A percentile compares a stretch with the other conserved stretches of the same genome.
These are phyloP conservation scores for Spathaspora sp. DNA, from an alignment of 1,139 yeast genomes.

Conservation along the genomic window DNA sequence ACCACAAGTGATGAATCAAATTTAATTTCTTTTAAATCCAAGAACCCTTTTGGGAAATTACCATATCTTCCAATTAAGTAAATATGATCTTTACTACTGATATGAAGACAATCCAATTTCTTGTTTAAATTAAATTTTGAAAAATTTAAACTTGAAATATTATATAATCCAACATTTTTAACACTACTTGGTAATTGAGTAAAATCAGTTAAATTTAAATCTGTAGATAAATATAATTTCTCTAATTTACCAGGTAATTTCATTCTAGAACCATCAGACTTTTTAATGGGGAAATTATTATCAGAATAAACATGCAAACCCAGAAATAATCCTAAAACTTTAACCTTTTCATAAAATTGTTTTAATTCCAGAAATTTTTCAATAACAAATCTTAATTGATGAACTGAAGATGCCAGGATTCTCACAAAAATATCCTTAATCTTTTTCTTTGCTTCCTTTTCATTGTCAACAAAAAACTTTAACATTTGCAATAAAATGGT, in stretches of 20 bases:
- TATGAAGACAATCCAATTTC: conserved; percentile 10
- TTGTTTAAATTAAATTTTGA: conserved; percentile 13
- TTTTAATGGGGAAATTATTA: background rate
- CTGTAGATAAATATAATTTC: conserved; percentile 11
- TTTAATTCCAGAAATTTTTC: conserved; percentile 7
- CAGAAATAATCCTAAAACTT: conserved; percentile 13
- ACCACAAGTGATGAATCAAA: conserved; percentile 11
- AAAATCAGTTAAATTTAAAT: conserved; percentile 12
- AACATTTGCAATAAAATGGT: conserved; percentile 14
- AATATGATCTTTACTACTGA: conserved; percentile 10
- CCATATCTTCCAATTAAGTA: conserved; percentile 7
- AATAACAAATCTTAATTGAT: conserved; percentile 11
- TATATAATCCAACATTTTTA: conserved; percentile 11
- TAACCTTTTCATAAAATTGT: conserved; percentile 11
- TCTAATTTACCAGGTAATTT: conserved; percentile 12
- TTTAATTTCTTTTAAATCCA: conserved; percentile 10
- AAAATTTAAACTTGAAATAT: conserved; percentile 9
- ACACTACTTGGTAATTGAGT: conserved; percentile 11
- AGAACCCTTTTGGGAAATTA: conserved; percentile 12
- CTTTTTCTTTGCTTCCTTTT: background rate
- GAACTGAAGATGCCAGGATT: conserved; percentile 13
- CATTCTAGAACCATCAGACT: conserved; percentile 8
- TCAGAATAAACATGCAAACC: conserved; percentile 12
- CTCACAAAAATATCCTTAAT: conserved; percentile 10
- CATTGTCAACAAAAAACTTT: conserved; percentile 10